These are phyloP conservation scores for Sugiyamaella castrensis DNA, from an alignment of 1,139 yeast species.

Conservation along the genomic window DNA sequence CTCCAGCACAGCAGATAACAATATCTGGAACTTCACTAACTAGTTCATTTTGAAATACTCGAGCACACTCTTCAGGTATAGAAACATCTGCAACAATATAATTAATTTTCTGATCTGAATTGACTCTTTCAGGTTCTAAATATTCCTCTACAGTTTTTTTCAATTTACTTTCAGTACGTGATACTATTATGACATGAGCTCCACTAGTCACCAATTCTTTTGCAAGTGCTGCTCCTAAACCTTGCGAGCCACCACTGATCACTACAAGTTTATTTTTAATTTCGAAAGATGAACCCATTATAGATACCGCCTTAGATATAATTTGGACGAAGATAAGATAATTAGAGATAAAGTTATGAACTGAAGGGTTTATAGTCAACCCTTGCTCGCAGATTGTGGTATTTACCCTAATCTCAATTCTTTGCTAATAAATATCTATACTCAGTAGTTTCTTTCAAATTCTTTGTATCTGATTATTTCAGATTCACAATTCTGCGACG, in stretches of 20 bases:
- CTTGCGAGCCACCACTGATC: conserved; percentile 95
- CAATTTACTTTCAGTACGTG: conserved; percentile 65
- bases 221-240: conserved; percentile 83
- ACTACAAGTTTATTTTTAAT: conserved; percentile 50
- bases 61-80: conserved; percentile 48
- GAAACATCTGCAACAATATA: conserved; percentile 69
- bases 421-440: too few relatives aligned
- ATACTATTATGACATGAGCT: conserved; percentile 68
- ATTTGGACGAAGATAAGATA: too few relatives aligned
- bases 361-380: too few relatives aligned
- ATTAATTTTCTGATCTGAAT: conserved; percentile 39
- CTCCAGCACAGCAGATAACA: conserved; percentile 85
- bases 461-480: too few relatives aligned
- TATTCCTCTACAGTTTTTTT: conserved; percentile 44
- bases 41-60: conserved; percentile 39
- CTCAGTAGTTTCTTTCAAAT: too few relatives aligned
- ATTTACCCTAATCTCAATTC: too few relatives aligned
- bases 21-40: conserved; percentile 54
- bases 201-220: conserved; percentile 52
- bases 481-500: too few relatives aligned
- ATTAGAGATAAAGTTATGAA: too few relatives aligned
- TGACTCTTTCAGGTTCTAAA: conserved; percentile 37
- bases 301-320: too few relatives aligned
- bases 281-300: conserved; percentile 2
- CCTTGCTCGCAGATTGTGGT: too few relatives aligned